Conservation (phyloP, 78 protist genomes). For the Capsaspora owczarzaki region DNA sequence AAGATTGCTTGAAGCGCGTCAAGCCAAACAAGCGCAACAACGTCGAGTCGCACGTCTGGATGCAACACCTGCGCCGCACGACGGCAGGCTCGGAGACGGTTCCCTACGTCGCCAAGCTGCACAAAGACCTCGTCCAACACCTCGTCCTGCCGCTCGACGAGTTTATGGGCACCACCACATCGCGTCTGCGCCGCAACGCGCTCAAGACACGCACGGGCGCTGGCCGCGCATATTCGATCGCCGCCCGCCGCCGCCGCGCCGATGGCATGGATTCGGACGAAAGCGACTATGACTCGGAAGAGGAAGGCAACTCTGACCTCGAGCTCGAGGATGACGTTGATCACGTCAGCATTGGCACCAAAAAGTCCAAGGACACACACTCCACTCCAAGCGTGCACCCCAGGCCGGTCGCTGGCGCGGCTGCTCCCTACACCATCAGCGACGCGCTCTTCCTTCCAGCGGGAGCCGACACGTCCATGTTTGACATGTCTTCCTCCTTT, state of each 20-base stretch:
- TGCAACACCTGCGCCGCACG: slow-evolving; percentile 11
- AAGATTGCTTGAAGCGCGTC: background rate
- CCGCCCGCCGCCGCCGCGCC: background rate
- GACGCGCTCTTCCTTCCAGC: too few relatives aligned
- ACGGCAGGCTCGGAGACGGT: background rate
- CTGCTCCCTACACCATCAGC: too few relatives aligned
- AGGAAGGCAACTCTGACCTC: background rate
- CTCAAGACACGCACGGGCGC: too few relatives aligned
- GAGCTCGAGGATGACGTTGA: background rate
- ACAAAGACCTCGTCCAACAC: background rate
- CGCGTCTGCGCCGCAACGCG: background rate
- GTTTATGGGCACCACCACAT: background rate
- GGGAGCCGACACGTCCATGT: too few relatives aligned
- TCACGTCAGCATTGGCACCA: too few relatives aligned
- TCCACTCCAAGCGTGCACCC: too few relatives aligned
- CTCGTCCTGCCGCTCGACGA: background rate
- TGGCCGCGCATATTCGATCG: too few relatives aligned
- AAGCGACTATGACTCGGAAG: background rate
- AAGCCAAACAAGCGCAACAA: slow-evolving; percentile 25
- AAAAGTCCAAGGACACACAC: too few relatives aligned
- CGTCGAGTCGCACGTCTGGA: slow-evolving; percentile 21
- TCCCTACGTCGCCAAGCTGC: slow-evolving; percentile 11
- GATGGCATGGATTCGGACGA: background rate
- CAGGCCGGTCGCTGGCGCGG: too few relatives aligned
- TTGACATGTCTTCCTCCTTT: too few relatives aligned